Evolutionary conservation across 208 protist genomes (phyloP).

Genomic region (Acanthamoeba healyi): DNA sequence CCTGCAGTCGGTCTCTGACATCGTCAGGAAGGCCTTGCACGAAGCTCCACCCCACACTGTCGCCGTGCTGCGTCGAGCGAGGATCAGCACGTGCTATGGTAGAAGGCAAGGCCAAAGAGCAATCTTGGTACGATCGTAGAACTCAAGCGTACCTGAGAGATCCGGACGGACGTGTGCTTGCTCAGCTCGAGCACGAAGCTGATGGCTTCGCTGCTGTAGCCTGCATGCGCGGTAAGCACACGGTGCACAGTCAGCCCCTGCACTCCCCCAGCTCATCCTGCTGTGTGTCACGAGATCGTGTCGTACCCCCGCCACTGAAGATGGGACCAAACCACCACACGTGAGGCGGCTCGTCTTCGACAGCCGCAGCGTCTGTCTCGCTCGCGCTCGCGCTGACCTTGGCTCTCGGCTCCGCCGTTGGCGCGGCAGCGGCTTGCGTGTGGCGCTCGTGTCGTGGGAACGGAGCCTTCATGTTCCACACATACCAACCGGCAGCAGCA

Average conservation of each 20-base stretch:
- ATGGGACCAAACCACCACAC: constrained; percentile 70
- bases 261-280: too few species aligned
- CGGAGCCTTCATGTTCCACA: neutral
- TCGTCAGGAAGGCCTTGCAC: neutral
- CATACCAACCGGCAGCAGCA: neutral
- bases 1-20: neutral
- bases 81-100: too few species aligned
- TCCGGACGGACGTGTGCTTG: constrained; percentile 8
- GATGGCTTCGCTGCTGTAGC: constrained; percentile 73
- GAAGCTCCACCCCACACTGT: constrained; percentile 6
- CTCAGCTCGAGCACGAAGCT: constrained; percentile 67
- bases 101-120: too few species aligned
- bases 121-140: too few species aligned
- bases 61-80: constrained; percentile 72
- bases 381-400: too few species aligned
- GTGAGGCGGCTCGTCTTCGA: constrained; percentile 10
- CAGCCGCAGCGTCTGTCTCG: neutral
- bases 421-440: neutral
- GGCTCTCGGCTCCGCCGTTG: neutral
- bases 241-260: too few species aligned
- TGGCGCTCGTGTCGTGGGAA: neutral
- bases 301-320: constrained; percentile 58
- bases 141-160: neutral
- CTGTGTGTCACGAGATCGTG: too few species aligned
- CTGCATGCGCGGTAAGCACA: neutral